These are phyloP conservation scores for Cercospora sojina DNA, from an alignment of 2,329 filamentous ascomycete species.

Conservation along the genomic window DNA sequence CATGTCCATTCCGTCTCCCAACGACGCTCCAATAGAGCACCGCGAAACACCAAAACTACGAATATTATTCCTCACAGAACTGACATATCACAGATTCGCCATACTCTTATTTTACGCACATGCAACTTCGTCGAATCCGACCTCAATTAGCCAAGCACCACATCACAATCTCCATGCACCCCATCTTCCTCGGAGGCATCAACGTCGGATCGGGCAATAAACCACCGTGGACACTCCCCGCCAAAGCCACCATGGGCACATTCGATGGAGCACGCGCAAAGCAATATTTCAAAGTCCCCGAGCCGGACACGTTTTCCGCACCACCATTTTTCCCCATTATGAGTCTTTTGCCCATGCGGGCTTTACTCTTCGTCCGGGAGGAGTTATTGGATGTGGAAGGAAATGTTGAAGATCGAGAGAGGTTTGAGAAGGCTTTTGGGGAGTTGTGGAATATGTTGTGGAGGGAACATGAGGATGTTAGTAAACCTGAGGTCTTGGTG, in stretches of 20 bases:
- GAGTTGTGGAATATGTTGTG: constrained; percentile 63
- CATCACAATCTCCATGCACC: constrained; percentile 52
- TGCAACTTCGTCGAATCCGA: constrained; percentile 21
- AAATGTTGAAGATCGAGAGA: constrained; percentile 36
- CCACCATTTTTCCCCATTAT: constrained; percentile 57
- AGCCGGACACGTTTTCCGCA: constrained; percentile 29
- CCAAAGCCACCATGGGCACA: constrained; percentile 61
- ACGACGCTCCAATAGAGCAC: background rate
- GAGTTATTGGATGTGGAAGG: constrained; percentile 40
- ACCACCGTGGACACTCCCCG: constrained; percentile 69
- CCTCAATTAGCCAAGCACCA: constrained; percentile 13
- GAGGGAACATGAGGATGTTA: constrained; percentile 60
- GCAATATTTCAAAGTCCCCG: constrained; percentile 48
- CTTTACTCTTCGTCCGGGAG: constrained; percentile 64
- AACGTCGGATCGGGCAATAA: constrained; percentile 58
- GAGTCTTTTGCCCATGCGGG: constrained; percentile 45
- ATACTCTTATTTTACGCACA: constrained; percentile 21
- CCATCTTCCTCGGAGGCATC: constrained; percentile 62
- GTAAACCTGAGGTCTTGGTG: constrained; percentile 56
- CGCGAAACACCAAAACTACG: background rate
- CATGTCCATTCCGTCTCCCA: background rate
- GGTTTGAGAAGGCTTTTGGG: constrained; percentile 56
- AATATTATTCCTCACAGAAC: background rate
- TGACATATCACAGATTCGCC: constrained; percentile 12
- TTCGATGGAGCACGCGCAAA: constrained; percentile 53